Base-by-base conservation (phyloP, 176 grass and related monocot genomes). In the Cocos nucifera region DNA sequence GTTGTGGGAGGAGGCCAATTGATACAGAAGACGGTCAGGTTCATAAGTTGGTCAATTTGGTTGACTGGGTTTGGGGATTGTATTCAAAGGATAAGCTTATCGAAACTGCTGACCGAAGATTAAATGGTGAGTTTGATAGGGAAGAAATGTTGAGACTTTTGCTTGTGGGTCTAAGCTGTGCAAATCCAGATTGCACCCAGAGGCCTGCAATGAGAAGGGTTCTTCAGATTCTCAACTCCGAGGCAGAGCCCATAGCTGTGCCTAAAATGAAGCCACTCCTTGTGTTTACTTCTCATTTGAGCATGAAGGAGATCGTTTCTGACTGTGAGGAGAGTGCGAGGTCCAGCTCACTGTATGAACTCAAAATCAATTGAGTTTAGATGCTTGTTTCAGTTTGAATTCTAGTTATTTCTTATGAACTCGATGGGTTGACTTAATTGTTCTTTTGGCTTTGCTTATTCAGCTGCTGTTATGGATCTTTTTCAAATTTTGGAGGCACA, bases 21-120 rank as follows among this genome's bases (percentile, higher is more conserved):
- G 83, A 85, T 30, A 73, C 57, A 67, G 86, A 90, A n/a, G 83
- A 90, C 0, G 39, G 18, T 54, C 51, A 35, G 6, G 66, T 56
- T 2, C 56, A 59, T 1, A 72, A 80, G 65, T 78, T 82, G 20
- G 83, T 87, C 35, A 96, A 96, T 61, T 65, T 96, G 22, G 91
- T 96, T 4, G 86, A 96, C 64, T 96, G 91, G 91, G 86, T 78
- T 53, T 96, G 91, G 91, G 66, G 73, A 30, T 73, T 96, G 57
- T 83, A 96, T 58, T 64, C 77, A 6, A 77, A 96, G 57, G 86
- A 88, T 61, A 49, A 71, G 60, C 77, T 90, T 14, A 75, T 90
- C 23, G 80, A 96, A 39, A 86, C 91, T 2, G 91, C 86, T 0
- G 91, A 96, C 58, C 54, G 5, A 19, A 86, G 69, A 49, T 66